Percentiles rank a stretch among this genome's conserved stretches.
Evolutionary conservation across 371 early-diverging fungal genomes (phyloP).

Genomic region (Nosema muscidifuracis): DNA sequence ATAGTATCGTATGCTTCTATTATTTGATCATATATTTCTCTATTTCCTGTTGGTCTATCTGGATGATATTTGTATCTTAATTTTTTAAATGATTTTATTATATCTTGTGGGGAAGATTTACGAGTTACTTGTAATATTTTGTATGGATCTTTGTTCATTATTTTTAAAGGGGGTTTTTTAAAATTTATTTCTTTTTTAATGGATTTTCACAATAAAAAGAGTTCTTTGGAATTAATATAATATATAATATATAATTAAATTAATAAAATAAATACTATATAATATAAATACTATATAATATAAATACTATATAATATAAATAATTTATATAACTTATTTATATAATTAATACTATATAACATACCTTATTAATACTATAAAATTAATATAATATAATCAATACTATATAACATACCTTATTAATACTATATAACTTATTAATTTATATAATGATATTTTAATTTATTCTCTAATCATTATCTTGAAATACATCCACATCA

Average conservation of each 20-base stretch:
- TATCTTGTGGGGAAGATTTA: constrained; percentile 71
- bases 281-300: too few species aligned
- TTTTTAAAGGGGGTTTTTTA: not conserved
- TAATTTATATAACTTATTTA: too few species aligned
- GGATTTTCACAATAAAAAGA: not conserved
- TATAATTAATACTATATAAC: too few species aligned
- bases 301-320: too few species aligned
- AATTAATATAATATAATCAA: too few species aligned
- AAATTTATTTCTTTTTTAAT: not conserved
- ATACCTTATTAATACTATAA: too few species aligned
- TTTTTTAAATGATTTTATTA: constrained; percentile 78
- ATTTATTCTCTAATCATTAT: not conserved
- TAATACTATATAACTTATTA: too few species aligned
- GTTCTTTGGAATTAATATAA: too few species aligned
- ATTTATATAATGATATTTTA: too few species aligned
- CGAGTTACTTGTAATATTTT: constrained; percentile 75
- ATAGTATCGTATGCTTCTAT: constrained; percentile 49
- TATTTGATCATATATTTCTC: constrained; percentile 61
- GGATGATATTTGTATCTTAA: constrained; percentile 76
- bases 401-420: too few species aligned
- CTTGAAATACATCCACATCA: constrained; percentile 68
- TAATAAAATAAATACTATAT: too few species aligned
- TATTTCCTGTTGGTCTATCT: constrained; percentile 73
- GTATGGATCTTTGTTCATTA: constrained; percentile 64
- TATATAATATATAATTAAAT: too few species aligned